These are phyloP conservation scores for Didymella glomerata DNA, from an alignment of 2,329 filamentous ascomycete genomes.

Conservation along the genomic window DNA sequence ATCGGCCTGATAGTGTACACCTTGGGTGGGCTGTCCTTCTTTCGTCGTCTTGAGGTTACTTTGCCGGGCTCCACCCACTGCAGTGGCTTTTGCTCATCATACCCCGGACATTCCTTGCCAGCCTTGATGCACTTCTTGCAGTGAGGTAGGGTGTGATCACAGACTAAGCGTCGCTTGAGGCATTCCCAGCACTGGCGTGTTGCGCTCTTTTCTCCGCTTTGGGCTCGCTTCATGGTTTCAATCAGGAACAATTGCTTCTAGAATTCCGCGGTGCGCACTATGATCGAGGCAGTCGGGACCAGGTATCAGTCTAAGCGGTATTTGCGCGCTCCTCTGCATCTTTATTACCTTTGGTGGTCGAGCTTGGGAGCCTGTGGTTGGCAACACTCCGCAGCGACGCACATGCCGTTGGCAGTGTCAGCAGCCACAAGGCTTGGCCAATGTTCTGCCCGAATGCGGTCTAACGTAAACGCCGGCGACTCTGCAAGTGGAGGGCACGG, in stretches of 20 bases:
- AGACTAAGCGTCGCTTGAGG: constrained; percentile 43
- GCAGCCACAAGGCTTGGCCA: constrained; percentile 31
- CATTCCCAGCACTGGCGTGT: constrained; percentile 48
- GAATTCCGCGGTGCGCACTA: constrained; percentile 3
- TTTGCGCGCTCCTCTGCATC: constrained; percentile 29
- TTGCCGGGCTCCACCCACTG: constrained; percentile 45
- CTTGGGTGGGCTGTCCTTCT: constrained; percentile 26
- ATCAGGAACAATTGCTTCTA: not conserved
- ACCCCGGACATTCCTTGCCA: constrained; percentile 44
- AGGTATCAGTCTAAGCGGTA: constrained; percentile 3
- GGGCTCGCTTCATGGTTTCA: constrained; percentile 13
- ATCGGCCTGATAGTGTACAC: constrained; percentile 17
- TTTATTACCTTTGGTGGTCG: constrained; percentile 34
- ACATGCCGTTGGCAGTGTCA: constrained; percentile 12
- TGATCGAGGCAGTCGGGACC: constrained; percentile 18
- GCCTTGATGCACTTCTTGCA: constrained; percentile 44
- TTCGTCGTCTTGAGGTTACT: constrained; percentile 38
- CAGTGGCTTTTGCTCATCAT: constrained; percentile 44
- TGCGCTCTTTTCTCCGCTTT: constrained; percentile 33
- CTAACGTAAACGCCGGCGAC: not conserved
- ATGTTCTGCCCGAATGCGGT: constrained; percentile 19
- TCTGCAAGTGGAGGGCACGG: too few species aligned
- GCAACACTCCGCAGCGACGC: constrained; percentile 4
- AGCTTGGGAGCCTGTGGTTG: constrained; percentile 7
- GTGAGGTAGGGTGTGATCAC: constrained; percentile 43